phyloP scores from a whole-genome alignment of 176 grass and related monocot genomes.

The Triticum dicoccoides region DNA sequence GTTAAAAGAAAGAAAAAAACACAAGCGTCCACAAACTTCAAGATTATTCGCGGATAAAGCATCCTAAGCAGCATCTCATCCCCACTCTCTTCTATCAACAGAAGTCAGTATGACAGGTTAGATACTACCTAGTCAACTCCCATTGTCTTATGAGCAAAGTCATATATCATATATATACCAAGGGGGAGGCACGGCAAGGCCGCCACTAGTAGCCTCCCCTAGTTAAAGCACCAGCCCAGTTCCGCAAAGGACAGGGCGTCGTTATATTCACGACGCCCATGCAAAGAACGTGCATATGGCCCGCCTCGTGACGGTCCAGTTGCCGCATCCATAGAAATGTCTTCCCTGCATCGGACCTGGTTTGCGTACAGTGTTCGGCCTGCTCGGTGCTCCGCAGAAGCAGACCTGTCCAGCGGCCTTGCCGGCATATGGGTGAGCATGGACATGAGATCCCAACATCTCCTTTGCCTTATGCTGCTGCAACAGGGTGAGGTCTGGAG shows the following conservation, averaged over 20 bases:
- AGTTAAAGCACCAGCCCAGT: conserved; percentile 40
- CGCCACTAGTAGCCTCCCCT: conserved; percentile 33
- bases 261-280: conserved; percentile 51
- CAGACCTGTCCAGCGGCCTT: conserved; percentile 54
- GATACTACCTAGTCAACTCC: conserved; percentile 61
- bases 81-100: conserved; percentile 82
- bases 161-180: conserved; percentile 60
- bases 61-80: conserved; percentile 69
- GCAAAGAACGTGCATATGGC: conserved; percentile 70
- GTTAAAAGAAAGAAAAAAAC: conserved; percentile 60
- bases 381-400: conserved; percentile 75
- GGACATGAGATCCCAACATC: conserved; percentile 27
- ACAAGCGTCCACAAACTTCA: conserved; percentile 44
- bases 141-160: conserved; percentile 51
- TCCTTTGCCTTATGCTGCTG: conserved; percentile 43
- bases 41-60: conserved; percentile 66
- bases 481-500: conserved; percentile 22
- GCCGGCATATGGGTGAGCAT: conserved; percentile 35
- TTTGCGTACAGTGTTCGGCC: conserved; percentile 62
- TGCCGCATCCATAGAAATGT: conserved; percentile 86
- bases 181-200: conserved; percentile 25
- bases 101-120: conserved; percentile 73
- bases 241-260: background rate
- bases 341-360: conserved; percentile 79
- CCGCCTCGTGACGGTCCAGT: conserved; percentile 73